Conservation (phyloP, 1,139 yeast species). For the Zygosaccharomyces pseudobailii region DNA sequence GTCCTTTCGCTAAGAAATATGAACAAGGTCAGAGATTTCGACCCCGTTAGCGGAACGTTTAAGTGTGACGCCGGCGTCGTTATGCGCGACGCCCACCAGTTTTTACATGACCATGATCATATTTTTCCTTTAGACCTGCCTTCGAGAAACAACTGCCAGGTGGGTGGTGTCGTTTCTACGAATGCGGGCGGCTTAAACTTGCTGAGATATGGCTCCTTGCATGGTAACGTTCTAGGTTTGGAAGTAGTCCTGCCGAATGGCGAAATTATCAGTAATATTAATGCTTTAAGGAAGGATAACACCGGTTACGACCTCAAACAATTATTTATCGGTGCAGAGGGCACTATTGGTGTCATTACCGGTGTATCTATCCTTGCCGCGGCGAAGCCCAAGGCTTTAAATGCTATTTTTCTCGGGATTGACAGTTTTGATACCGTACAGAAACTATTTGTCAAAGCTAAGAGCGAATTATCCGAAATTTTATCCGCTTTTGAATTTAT, state of each 20-base stretch:
- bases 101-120: slow-evolving; percentile 71
- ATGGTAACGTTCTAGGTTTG: slow-evolving; percentile 85
- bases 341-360: slow-evolving; percentile 85
- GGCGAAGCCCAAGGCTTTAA: slow-evolving; percentile 77
- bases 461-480: slow-evolving; percentile 74
- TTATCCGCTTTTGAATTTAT: slow-evolving; percentile 92
- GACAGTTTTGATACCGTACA: slow-evolving; percentile 78
- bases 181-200: slow-evolving; percentile 94
- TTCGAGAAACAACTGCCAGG: slow-evolving; percentile 95
- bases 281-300: slow-evolving; percentile 84
- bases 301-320: slow-evolving; percentile 94
- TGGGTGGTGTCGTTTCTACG: slow-evolving; percentile 94
- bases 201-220: slow-evolving; percentile 85
- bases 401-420: slow-evolving; percentile 85
- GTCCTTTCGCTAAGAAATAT: slow-evolving; percentile 63
- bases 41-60: slow-evolving; percentile 74
- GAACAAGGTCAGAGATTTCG: slow-evolving; percentile 79
- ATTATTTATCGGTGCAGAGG: slow-evolving; percentile 88
- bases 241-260: slow-evolving; percentile 96
- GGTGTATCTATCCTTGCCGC: slow-evolving; percentile 89
- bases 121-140: slow-evolving; percentile 93
- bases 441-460: slow-evolving; percentile 74
- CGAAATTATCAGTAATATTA: slow-evolving; percentile 69
- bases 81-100: slow-evolving; percentile 79
- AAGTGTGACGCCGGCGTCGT: slow-evolving; percentile 91